Percentiles rank a stretch among this genome's conserved stretches.
Conservation (phyloP, 129 eudicot species). For the Flaveria ramosissima region DNA sequence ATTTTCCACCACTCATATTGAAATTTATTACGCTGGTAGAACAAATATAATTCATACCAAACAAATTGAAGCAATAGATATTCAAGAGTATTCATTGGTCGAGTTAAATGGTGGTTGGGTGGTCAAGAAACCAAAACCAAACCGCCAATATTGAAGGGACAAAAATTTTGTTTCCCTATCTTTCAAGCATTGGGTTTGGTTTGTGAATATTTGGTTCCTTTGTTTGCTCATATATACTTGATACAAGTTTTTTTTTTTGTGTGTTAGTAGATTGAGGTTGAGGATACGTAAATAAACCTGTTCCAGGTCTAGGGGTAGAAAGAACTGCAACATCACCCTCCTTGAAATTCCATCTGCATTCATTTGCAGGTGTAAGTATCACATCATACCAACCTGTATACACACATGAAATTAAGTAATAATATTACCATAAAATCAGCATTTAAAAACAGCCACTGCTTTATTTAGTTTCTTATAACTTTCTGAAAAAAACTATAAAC, state of each 20-base stretch:
- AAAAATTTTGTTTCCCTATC: background rate
- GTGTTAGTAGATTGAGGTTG: background rate
- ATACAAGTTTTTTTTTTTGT: background rate
- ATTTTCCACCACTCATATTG: background rate
- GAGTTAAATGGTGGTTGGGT: background rate
- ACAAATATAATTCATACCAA: background rate
- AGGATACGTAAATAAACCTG: constrained; percentile 48
- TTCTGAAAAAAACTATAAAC: background rate
- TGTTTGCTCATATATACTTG: background rate
- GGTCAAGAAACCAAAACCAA: background rate
- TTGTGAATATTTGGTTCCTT: constrained; percentile 6
- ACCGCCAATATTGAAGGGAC: background rate
- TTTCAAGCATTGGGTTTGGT: background rate
- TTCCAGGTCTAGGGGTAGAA: constrained; percentile 81
- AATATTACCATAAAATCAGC: background rate
- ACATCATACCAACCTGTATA: constrained; percentile 91
- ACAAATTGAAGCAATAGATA: background rate
- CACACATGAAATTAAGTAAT: constrained; percentile 1
- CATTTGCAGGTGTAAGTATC: constrained; percentile 67
- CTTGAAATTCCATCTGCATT: constrained; percentile 81
- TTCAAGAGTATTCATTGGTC: background rate
- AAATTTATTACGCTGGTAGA: background rate
- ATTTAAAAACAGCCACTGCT: background rate
- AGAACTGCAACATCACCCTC: constrained; percentile 99
- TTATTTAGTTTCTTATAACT: background rate